These are phyloP conservation scores for Penicillium diatomitis DNA, from an alignment of 495 filamentous ascomycete genomes.

Conservation along the genomic window DNA sequence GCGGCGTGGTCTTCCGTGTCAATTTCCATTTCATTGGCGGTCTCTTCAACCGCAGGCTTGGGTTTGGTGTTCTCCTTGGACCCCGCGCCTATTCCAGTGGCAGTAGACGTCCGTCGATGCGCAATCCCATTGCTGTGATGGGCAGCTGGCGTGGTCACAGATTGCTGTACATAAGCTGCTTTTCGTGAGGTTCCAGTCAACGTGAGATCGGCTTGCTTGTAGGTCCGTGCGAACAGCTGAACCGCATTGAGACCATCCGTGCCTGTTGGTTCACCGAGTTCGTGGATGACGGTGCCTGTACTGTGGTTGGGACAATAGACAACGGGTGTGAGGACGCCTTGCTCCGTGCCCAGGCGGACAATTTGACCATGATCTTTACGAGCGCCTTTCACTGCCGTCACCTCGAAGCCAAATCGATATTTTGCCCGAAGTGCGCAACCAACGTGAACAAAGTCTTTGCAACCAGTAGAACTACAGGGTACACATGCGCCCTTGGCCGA, in stretches of 20 bases:
- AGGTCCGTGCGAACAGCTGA: slow-evolving; percentile 75
- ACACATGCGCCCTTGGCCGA: slow-evolving; percentile 66
- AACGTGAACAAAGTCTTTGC: slow-evolving; percentile 74
- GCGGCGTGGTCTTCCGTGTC: slow-evolving; percentile 23
- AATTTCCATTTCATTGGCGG: slow-evolving; percentile 27
- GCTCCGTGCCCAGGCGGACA: slow-evolving; percentile 68
- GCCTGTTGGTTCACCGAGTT: slow-evolving; percentile 62
- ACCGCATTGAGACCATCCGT: slow-evolving; percentile 56
- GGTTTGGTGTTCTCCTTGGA: slow-evolving; percentile 24
- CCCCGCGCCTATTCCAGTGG: slow-evolving; percentile 16
- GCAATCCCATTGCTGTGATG: slow-evolving; percentile 13
- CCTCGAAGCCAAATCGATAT: slow-evolving; percentile 79
- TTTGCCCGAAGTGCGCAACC: slow-evolving; percentile 80
- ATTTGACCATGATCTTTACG: slow-evolving; percentile 63
- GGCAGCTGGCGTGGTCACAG: slow-evolving; percentile 25
- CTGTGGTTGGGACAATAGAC: slow-evolving; percentile 88
- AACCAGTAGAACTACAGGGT: slow-evolving; percentile 58
- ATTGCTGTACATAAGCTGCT: slow-evolving; percentile 56
- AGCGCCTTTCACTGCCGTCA: slow-evolving; percentile 82
- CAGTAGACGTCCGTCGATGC: slow-evolving; percentile 33
- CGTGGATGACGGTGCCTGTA: slow-evolving; percentile 61
- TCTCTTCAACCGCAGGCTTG: slow-evolving; percentile 17
- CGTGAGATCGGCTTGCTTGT: slow-evolving; percentile 88
- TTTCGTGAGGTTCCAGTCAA: slow-evolving; percentile 88
- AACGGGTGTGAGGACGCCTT: slow-evolving; percentile 64